phyloP scores from a whole-genome alignment of 2,329 filamentous ascomycete species.

The Exophiala sideris region DNA sequence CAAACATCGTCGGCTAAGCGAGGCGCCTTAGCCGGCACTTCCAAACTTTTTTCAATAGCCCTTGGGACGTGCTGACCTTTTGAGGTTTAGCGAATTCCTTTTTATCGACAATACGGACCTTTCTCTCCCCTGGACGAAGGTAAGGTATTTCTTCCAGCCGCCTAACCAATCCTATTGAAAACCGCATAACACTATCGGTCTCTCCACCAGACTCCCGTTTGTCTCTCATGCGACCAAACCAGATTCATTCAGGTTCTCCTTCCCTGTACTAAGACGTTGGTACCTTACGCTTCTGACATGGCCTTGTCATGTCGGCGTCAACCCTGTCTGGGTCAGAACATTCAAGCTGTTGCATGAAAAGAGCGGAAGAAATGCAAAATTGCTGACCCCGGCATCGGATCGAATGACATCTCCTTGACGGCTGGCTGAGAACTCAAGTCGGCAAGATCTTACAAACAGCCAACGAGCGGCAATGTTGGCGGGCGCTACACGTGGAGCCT shows the following conservation, averaged over 20 bases:
- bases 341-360: neutral
- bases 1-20: slow-evolving; percentile 16
- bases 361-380: neutral
- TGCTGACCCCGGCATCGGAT: neutral
- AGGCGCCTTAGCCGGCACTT: slow-evolving; percentile 13
- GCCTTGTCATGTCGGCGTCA: too few species aligned
- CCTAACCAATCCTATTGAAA: neutral
- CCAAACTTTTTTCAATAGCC: slow-evolving; percentile 1
- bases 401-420: neutral
- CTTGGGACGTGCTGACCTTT: neutral
- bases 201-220: neutral
- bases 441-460: neutral
- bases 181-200: too few species aligned
- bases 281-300: too few species aligned
- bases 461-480: neutral
- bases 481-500: slow-evolving; percentile 1
- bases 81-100: neutral
- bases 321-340: too few species aligned
- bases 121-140: neutral
- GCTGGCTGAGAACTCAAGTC: neutral
- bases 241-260: too few species aligned
- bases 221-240: neutral
- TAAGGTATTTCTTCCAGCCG: neutral
- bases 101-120: neutral
- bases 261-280: too few species aligned